Conservation (phyloP, 2,329 filamentous ascomycete species). For the Fusarium mangiferae region DNA sequence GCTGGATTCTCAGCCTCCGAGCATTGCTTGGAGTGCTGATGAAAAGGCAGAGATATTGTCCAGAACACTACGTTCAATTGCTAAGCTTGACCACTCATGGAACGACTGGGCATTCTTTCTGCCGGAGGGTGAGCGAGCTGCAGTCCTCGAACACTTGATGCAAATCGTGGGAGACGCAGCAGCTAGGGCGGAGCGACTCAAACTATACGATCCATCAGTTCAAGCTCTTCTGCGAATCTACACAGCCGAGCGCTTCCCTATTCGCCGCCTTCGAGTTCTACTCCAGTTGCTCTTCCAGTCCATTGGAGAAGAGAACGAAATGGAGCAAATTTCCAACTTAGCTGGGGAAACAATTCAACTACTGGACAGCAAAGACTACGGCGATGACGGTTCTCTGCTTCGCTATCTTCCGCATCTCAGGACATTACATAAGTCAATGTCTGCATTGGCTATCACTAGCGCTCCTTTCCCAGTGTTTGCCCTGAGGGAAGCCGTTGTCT, state of each 20-base stretch:
- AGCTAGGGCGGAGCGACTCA: conserved; percentile 49
- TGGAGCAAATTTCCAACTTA: conserved; percentile 53
- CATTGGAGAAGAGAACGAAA: conserved; percentile 56
- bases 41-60: conserved; percentile 64
- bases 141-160: conserved; percentile 70
- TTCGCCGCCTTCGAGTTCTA: conserved; percentile 64
- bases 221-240: conserved; percentile 62
- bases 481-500: conserved; percentile 51
- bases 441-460: conserved; percentile 54
- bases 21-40: conserved; percentile 62
- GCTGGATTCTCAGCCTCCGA: conserved; percentile 61
- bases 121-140: conserved; percentile 62
- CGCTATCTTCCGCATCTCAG: conserved; percentile 61
- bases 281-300: conserved; percentile 60
- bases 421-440: conserved; percentile 57
- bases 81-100: conserved; percentile 67
- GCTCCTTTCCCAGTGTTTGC: conserved; percentile 45
- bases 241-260: conserved; percentile 59
- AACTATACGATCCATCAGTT: conserved; percentile 58
- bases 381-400: conserved; percentile 57
- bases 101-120: conserved; percentile 67
- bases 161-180: conserved; percentile 57
- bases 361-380: conserved; percentile 51
- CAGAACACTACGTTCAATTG: conserved; percentile 67
- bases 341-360: conserved; percentile 52